Evolutionary conservation across 345 rosid genomes (phyloP).

Genomic region (Melaleuca quinquenervia): DNA sequence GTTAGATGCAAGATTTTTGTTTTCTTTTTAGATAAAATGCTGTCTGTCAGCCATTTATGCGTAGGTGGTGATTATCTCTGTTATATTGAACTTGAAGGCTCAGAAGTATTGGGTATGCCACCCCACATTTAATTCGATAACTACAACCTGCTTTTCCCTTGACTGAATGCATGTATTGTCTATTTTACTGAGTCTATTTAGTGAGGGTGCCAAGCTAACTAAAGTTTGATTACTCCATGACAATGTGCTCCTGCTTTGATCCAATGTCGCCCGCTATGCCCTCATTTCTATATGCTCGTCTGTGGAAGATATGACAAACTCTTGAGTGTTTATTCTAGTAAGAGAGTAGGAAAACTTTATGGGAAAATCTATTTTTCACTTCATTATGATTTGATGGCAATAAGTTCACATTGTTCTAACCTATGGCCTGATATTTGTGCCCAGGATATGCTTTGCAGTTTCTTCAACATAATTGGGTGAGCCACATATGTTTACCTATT

Average conservation of each 20-base stretch:
- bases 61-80: not conserved
- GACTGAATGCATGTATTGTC: not conserved
- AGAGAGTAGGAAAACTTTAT: not conserved
- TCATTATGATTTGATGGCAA: not conserved
- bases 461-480: constrained; percentile 88
- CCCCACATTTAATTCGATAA: not conserved
- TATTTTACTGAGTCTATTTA: not conserved
- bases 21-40: not conserved
- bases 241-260: not conserved
- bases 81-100: not conserved
- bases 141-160: not conserved
- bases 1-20: not conserved
- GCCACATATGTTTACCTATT: not conserved
- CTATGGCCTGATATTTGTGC: not conserved
- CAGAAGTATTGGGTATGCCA: not conserved
- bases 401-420: not conserved
- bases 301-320: not conserved
- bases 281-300: not conserved
- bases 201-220: not conserved
- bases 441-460: constrained; percentile 98
- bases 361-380: not conserved
- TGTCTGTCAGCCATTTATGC: not conserved
- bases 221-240: not conserved
- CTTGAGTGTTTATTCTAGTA: not conserved
- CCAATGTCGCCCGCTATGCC: not conserved